Evolutionary conservation across 2,329 filamentous ascomycete species (phyloP).

Genomic region (Podosphaera leucotricha): DNA sequence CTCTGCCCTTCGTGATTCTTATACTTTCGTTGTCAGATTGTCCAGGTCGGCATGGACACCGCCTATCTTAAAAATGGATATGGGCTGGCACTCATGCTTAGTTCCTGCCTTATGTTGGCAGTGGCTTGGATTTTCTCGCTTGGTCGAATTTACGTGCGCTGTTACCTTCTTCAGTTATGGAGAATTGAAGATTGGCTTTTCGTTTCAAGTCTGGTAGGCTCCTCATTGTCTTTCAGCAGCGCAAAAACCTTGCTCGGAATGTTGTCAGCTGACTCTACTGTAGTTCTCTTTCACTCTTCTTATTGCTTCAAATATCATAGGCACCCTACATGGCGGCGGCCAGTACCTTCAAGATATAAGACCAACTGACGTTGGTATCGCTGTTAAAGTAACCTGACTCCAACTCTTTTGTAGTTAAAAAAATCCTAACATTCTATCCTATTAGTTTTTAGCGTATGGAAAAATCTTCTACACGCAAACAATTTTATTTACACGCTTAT

Average conservation of each 20-base stretch:
- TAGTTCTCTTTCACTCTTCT: not conserved
- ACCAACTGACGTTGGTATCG: constrained; percentile 2
- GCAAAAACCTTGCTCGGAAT: not conserved
- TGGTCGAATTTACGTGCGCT: constrained; percentile 5
- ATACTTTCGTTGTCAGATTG: too few species aligned
- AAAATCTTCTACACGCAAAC: constrained; percentile 5
- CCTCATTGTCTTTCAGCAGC: not conserved
- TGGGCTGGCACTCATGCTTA: constrained; percentile 4
- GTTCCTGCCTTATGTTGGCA: not conserved
- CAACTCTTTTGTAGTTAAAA: not conserved
- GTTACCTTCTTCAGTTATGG: constrained; percentile 5
- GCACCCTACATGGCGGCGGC: not conserved
- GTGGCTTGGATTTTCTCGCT: constrained; percentile 5
- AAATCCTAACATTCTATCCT: too few species aligned
- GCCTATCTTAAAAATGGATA: constrained; percentile 4
- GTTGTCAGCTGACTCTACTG: not conserved
- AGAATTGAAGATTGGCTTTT: constrained; percentile 9
- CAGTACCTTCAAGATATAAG: constrained; percentile 1
- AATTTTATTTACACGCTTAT: constrained; percentile 6
- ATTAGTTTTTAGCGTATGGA: constrained; percentile 4
- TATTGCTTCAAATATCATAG: not conserved
- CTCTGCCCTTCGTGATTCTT: too few species aligned
- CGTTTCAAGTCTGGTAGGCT: constrained; percentile 5
- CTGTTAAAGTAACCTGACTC: not conserved
- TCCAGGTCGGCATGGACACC: not conserved